Conservation (phyloP, 2,329 filamentous ascomycete species). For the Colletotrichum destructivum region DNA sequence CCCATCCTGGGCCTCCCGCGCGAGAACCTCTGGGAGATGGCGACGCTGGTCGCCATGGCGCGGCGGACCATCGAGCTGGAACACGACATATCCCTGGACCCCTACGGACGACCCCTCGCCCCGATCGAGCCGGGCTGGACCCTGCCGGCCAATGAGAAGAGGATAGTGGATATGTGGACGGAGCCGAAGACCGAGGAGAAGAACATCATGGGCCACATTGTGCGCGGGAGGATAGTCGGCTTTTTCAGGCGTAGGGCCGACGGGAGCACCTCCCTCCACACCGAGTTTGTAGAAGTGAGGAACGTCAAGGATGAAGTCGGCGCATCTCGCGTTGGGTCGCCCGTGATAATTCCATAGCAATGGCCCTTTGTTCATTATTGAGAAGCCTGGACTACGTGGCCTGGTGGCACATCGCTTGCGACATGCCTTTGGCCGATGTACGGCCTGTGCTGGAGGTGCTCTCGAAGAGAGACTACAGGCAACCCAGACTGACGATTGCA, state of each 20-base stretch:
- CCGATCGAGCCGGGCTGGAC: neutral
- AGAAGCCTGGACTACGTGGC: too few relatives aligned
- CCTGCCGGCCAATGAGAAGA: conserved; percentile 17
- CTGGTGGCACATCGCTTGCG: too few relatives aligned
- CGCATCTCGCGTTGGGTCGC: neutral
- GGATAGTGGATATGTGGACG: conserved; percentile 18
- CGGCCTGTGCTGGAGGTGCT: too few relatives aligned
- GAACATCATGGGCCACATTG: conserved; percentile 2
- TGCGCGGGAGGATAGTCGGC: conserved; percentile 12
- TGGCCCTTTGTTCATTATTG: too few relatives aligned
- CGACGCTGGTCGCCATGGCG: conserved; percentile 28
- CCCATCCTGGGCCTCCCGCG: conserved; percentile 27
- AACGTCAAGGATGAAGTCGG: conserved; percentile 14
- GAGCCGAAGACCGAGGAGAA: conserved; percentile 20
- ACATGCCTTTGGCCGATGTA: too few relatives aligned
- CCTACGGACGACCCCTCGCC: neutral
- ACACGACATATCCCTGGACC: conserved; percentile 31
- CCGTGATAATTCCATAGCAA: conserved; percentile 8
- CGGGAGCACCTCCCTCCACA: conserved; percentile 1
- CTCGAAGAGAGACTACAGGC: too few relatives aligned
- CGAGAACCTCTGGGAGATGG: conserved; percentile 34
- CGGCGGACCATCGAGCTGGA: conserved; percentile 37
- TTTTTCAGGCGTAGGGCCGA: conserved; percentile 17
- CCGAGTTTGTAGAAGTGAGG: conserved; percentile 15
- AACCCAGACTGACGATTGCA: too few relatives aligned